Percentiles rank a stretch among this genome's conserved stretches.
These are phyloP conservation scores for Solidago caesia DNA, from an alignment of 129 eudicot genomes.

Conservation along the genomic window DNA sequence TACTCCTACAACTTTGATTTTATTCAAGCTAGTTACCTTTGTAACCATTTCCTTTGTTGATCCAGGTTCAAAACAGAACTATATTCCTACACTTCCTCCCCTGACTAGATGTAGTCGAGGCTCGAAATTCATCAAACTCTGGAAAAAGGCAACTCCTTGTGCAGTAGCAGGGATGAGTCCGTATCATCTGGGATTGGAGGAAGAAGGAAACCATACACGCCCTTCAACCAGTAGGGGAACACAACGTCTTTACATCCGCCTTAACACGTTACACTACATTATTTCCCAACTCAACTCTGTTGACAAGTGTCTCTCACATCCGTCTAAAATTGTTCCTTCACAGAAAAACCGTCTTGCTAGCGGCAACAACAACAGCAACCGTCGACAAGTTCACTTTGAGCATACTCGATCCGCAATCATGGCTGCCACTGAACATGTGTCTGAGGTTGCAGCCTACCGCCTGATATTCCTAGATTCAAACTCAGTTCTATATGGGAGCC, in stretches of 20 bases:
- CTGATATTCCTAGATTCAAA: conserved; percentile 79
- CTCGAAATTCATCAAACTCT: conserved; percentile 62
- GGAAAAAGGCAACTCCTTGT: conserved; percentile 80
- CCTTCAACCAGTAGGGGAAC: conserved; percentile 96
- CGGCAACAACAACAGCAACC: not conserved
- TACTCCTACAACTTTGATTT: not conserved
- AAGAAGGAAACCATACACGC: conserved; percentile 58
- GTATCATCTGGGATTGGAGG: conserved; percentile 20
- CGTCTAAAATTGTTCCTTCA: conserved; percentile 41
- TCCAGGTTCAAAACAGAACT: conserved; percentile 84
- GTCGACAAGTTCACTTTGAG: conserved; percentile 50
- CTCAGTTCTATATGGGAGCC: conserved; percentile 58
- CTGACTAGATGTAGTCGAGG: conserved; percentile 75
- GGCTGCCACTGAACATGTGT: conserved; percentile 57
- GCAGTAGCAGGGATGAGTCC: conserved; percentile 37
- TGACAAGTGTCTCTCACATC: conserved; percentile 53
- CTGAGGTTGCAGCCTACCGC: conserved; percentile 90
- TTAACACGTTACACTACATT: conserved; percentile 83
- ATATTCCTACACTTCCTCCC: conserved; percentile 90
- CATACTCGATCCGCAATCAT: conserved; percentile 49
- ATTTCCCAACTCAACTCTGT: conserved; percentile 60
- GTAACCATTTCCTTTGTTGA: not conserved
- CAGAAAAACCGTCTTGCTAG: conserved; percentile 31
- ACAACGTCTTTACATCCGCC: conserved; percentile 94
- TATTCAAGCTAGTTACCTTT: not conserved